Evolutionary conservation across 2,329 filamentous ascomycete genomes (phyloP), one percentile per base, ranked within the genome.

Genomic region (Zasmidium cellare): DNA sequence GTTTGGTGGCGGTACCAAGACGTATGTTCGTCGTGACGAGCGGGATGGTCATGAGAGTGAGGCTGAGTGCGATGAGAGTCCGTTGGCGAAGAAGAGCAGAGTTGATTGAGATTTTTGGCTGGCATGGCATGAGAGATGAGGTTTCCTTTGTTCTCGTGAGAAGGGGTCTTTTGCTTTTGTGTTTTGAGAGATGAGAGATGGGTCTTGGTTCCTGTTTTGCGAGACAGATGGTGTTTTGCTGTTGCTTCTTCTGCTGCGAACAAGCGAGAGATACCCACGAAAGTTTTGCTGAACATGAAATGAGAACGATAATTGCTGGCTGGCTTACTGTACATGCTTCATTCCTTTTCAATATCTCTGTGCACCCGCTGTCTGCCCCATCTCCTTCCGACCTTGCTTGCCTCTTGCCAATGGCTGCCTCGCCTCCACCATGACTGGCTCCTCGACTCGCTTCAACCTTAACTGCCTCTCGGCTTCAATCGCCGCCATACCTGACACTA

Each of bases 391-490:
- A 1, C 70, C 69, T 57, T 61, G 61, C 63, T 70, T 71, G n/a
- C 71, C 71, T 56, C 54, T 65, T 9, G 65, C 47, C 55, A 72
- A 24, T 23, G 62, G 57, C 57, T 53, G 57, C 51, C 67, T 67
- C 52, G 68, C 70, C 64, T 69, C 64, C 18, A 55, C 66, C 70
- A 72, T 70, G 12, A 72, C 35, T 16, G 70, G 67, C 59, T 69
- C 57, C 54, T 71, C 70, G 3, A 64, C 55, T 53, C 60, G 52
- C 53, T 56, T 38, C 55, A 67, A 44, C 11, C 66, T 62, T 7
- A 67, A 51, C 51, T 68, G 58, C 51, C 62, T 66, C 53, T 65
- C 68, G 3, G 44, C 54, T 55, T 72, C 69, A 54, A 71, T 71
- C 20, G 65, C 67, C 25, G 55, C 62, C 16, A 62, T 51, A 3